Base-by-base conservation (phyloP, 306 rosid genomes). In the Trichosanthes truncata region DNA sequence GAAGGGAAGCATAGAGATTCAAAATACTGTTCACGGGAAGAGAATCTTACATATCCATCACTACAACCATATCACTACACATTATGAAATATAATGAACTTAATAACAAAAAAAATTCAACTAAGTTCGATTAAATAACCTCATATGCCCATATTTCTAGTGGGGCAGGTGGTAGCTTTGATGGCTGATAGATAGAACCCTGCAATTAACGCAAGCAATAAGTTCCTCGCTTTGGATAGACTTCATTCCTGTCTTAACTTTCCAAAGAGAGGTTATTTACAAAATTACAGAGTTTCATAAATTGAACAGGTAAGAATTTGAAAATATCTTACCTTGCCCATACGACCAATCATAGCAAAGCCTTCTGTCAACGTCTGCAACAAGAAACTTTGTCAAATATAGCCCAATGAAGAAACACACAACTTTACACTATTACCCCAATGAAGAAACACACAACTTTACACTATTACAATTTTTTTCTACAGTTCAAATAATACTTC, bases 121-220 rank as follows among this genome's bases (percentile, higher is more conserved):
- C 20, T 15, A 38, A 38, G 68, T 9, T 7, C 63, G 31, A 67
- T 48, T 63, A 56, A 80, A 46, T 51, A 77, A 95, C 99, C 98
- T 96, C 99, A 49, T 96, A 96, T 31, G 98, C 97, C 99, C 99
- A 96, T 83, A 96, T 33, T 82, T 86, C 90, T 78, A 96, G 91
- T 25, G 98, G 97, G 74, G 89, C 81, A 9, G 99, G 92, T 35
- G 99, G 99, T 81, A 89, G 84, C 85, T 77, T 91, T 59, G 99
- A 88, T 49, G 99, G 91, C 82, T 84, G 78, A 84, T 96, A 92
- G 77, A 52, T 71, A 80, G 89, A 69, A 25, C 99, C 99, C 98
- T 93, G 94, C 68, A 35, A 4, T 62, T 25, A 68, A 83, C 52
- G 53, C 2, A 29, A 33, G 17, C n/a, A 25, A 46, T 69, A 46